Base-by-base conservation (phyloP, 2,329 filamentous ascomycete genomes). In the Nothomitra cinnamomea region DNA sequence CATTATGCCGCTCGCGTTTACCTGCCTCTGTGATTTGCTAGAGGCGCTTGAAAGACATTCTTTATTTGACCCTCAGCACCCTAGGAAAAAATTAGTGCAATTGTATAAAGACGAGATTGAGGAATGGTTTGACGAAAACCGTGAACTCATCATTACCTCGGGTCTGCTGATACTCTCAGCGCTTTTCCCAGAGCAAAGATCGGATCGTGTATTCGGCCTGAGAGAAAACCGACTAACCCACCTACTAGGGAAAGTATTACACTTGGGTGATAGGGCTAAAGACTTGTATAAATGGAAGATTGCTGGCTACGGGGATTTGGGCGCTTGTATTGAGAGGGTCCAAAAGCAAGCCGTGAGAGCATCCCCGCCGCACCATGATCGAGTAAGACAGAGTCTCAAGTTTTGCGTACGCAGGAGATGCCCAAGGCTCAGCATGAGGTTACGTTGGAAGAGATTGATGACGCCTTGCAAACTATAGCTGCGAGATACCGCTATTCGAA, bases 141-240 rank as follows among this genome's bases (percentile, higher is more conserved):
- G 77, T 3, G 65, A 66, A 15, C 66, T 67, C 1, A 72, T 94
- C 15, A 69, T 81, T 61, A 67, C 76, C 6, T 70, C 75, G 25
- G 49, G 25, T 4, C 69, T 77, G 1, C 82, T 85, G 1, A 68
- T 95, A 1, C 70, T 94, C 0, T 89, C 85, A 1, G 81, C 82
- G 2, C 67, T 95, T 0, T 75, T 94, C 0, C 87, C 88, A 0
- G 82, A 88, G 57, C 80, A 76, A 58, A 75, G 87, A 53, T 81
- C 79, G 2, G 87, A 94, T 62, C 77, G 87, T 25, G 84, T 90
- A 1, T 94, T 89, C 63, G 76, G 73, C 38, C 71, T 94, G 1
- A 78, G 85, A 61, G 70, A 77, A 28, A 61, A 60, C 4, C 63
- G 68, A 7, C 70, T 95, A 0, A 77, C 81, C 54, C 78, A 74